phyloP scores from a whole-genome alignment of 2,329 filamentous ascomycete species.

The Aspergillus tanneri region DNA sequence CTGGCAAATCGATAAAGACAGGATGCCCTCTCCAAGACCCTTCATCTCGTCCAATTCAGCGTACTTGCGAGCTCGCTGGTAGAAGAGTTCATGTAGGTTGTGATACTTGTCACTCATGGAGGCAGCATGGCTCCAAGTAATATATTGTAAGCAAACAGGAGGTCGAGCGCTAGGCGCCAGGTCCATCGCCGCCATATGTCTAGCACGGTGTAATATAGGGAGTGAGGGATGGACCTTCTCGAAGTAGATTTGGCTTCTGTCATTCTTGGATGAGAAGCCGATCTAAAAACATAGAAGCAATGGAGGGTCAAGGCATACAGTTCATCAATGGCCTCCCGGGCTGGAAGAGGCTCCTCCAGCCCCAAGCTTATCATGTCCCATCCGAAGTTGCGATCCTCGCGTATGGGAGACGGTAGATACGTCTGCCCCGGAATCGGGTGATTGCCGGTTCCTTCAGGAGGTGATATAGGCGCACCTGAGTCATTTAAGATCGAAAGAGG shows the following conservation, averaged over 20 bases:
- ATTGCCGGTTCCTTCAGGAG: conserved; percentile 27
- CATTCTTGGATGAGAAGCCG: conserved; percentile 17
- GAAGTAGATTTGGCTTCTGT: conserved; percentile 80
- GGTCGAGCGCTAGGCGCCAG: conserved; percentile 82
- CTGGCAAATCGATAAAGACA: conserved; percentile 83
- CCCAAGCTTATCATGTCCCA: conserved; percentile 87
- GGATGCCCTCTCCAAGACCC: conserved; percentile 84
- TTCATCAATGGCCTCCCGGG: conserved; percentile 79
- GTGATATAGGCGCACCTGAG: conserved; percentile 21
- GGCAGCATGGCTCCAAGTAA: conserved; percentile 94
- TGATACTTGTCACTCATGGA: conserved; percentile 78
- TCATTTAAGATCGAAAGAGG: conserved; percentile 23
- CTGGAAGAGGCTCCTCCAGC: conserved; percentile 76
- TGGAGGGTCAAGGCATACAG: conserved; percentile 53
- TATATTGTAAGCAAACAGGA: conserved; percentile 84
- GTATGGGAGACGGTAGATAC: conserved; percentile 24
- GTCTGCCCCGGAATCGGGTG: conserved; percentile 21
- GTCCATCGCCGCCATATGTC: conserved; percentile 86
- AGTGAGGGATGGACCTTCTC: conserved; percentile 82
- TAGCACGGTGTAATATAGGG: conserved; percentile 84
- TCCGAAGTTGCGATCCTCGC: conserved; percentile 53
- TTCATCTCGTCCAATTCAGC: conserved; percentile 86
- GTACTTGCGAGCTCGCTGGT: conserved; percentile 85
- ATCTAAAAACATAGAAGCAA: not conserved
- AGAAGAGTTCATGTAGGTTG: conserved; percentile 81